Base-by-base conservation (phyloP, 2,329 filamentous ascomycete genomes). In the Alternaria conjuncta region DNA sequence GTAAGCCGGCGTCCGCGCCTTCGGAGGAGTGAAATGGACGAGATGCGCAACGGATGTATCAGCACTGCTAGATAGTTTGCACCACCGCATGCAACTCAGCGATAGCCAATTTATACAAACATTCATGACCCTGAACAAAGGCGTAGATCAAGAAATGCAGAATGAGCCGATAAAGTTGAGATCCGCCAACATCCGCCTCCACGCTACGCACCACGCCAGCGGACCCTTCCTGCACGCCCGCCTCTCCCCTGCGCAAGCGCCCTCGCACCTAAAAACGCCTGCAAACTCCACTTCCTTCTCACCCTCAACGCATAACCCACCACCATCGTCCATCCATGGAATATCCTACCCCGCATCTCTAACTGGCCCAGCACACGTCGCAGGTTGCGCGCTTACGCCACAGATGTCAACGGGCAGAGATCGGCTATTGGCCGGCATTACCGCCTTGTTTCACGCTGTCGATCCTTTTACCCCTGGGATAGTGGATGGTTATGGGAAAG, bases 351-450 rank as follows among this genome's bases (percentile, higher is more conserved):
- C 20, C 26, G 43, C 55, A 30, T 23, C 36, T 64, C 44, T 70
- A 44, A 72, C 46, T 69, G 67, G 65, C 28, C 36, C 41, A 63
- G 44, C 50, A 44, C 63, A 65, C 66, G 76, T 77, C 66, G 68
- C 73, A 74, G 55, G 46, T 77, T 74, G 69, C 75, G 70, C 68
- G 71, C 73, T 68, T 43, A 63, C 70, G 69, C 71, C 73, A 74
- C 75, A 70, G 63, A 59, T 65, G 60, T 49, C 66, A 70, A 30
- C 59, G 51, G 59, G 63, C 68, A 65, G 68, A 60, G 67, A 63
- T 66, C 56, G 60, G 62, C 66, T 56, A 69, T 66, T 69, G 66
- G 65, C 61, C 61, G 47, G n/a, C 58, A 64, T 51, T 72, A 28
- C 60, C 62, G 64, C 61, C 66, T 64, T 55, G 63, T 57, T 60